Percentiles rank a stretch among this genome's conserved stretches.
Evolutionary conservation across 208 protist species (phyloP).

Genomic region (Wallacemonas sp.): DNA sequence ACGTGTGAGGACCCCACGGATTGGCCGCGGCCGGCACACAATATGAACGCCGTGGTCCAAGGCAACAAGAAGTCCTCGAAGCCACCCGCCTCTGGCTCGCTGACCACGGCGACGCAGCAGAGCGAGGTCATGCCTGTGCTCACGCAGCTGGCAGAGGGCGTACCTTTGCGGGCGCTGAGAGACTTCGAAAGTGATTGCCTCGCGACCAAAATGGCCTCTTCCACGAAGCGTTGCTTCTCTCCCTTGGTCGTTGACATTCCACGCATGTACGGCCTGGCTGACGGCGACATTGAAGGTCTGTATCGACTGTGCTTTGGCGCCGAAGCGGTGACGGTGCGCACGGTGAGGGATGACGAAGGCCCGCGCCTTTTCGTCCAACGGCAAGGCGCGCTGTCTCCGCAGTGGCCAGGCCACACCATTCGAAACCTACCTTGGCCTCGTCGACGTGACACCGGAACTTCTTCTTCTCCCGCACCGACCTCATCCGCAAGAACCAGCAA

Average conservation of each 20-base stretch:
- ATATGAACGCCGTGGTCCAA: neutral
- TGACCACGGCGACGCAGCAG: neutral
- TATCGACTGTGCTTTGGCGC: neutral
- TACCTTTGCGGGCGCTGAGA: neutral
- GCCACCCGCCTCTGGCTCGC: no score
- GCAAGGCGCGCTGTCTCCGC: neutral
- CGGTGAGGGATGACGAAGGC: neutral
- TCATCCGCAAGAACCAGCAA: neutral
- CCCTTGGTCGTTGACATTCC: neutral
- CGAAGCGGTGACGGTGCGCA: neutral
- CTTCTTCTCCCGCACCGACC: neutral
- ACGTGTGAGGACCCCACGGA: neutral
- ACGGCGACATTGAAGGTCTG: neutral
- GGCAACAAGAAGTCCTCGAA: no score
- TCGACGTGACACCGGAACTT: neutral
- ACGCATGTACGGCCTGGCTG: neutral
- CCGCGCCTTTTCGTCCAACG: neutral
- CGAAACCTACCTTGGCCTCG: neutral
- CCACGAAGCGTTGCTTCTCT: neutral
- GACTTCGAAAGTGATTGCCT: neutral
- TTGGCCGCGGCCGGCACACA: neutral
- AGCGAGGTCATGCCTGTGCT: neutral
- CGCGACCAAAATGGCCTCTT: neutral
- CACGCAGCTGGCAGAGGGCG: neutral
- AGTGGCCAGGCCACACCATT: neutral